These are phyloP conservation scores for Penium margaritaceum DNA, from an alignment of 139 green algal species.

Conservation along the genomic window DNA sequence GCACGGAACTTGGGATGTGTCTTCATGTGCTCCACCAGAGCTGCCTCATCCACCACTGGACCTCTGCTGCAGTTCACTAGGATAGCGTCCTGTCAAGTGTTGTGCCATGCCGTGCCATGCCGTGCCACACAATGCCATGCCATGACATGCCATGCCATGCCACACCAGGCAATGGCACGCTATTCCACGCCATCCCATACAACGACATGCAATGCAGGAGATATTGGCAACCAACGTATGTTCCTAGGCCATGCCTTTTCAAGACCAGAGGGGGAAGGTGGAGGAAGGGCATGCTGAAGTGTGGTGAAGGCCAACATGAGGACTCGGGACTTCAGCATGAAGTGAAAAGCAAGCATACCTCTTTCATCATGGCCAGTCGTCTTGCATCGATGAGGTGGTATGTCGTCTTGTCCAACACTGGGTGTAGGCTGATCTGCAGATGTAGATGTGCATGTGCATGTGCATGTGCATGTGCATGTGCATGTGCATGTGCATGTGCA, in stretches of 20 bases:
- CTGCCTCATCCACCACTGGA: constrained; percentile 82
- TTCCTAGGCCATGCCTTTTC: too few species aligned
- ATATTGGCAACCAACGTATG: too few species aligned
- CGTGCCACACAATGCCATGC: too few species aligned
- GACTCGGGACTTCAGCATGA: too few species aligned
- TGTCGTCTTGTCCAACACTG: constrained; percentile 80
- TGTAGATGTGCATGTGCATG: neutral
- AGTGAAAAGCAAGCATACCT: too few species aligned
- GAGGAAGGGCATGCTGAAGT: too few species aligned
- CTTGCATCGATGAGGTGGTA: constrained; percentile 87
- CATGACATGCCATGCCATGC: too few species aligned
- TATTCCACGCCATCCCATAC: too few species aligned
- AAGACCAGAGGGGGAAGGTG: too few species aligned
- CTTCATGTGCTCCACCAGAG: constrained; percentile 86
- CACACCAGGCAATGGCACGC: too few species aligned
- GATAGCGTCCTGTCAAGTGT: constrained; percentile 65
- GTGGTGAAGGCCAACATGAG: neutral
- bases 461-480: neutral
- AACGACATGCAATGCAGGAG: too few species aligned
- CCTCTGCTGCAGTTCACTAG: constrained; percentile 88
- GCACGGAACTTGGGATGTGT: constrained; percentile 80
- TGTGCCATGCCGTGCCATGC: neutral
- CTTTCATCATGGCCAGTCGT: constrained; percentile 89
- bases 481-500: neutral
- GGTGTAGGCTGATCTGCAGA: constrained; percentile 68